Conservation (phyloP, 768 basidiomycete species). For the Kockovaella imperatae region DNA sequence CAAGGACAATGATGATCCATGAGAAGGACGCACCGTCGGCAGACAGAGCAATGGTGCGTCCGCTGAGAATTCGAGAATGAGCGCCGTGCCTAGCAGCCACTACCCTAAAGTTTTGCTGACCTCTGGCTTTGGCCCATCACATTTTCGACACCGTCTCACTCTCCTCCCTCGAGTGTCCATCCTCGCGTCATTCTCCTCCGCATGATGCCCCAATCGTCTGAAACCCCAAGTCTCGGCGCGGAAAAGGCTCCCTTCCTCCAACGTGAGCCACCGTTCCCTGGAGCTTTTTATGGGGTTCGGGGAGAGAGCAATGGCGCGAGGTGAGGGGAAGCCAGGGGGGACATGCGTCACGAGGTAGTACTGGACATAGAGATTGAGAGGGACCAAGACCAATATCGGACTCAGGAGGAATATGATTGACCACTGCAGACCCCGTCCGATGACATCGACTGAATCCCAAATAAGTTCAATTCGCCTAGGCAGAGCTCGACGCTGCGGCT, state of each 20-base stretch:
- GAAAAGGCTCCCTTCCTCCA: slow-evolving; percentile 50
- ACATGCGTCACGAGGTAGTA: slow-evolving; percentile 80
- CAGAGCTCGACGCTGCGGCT: not conserved
- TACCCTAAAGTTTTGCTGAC: slow-evolving; percentile 56
- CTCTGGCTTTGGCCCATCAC: slow-evolving; percentile 65
- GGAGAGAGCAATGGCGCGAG: slow-evolving; percentile 14
- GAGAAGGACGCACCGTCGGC: slow-evolving; percentile 70
- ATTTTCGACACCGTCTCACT: slow-evolving; percentile 60
- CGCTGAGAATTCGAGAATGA: slow-evolving; percentile 51
- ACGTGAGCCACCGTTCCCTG: slow-evolving; percentile 27
- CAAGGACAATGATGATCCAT: slow-evolving; percentile 48
- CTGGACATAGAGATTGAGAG: slow-evolving; percentile 66
- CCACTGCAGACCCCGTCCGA: slow-evolving; percentile 59
- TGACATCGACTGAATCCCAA: slow-evolving; percentile 59
- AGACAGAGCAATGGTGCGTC: slow-evolving; percentile 86
- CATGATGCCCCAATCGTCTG: slow-evolving; percentile 2
- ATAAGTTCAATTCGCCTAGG: not conserved
- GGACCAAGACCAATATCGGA: slow-evolving; percentile 66
- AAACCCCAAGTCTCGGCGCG: slow-evolving; percentile 44
- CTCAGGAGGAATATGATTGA: slow-evolving; percentile 51
- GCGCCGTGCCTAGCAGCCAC: slow-evolving; percentile 1
- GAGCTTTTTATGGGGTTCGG: slow-evolving; percentile 3
- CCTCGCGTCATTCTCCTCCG: not conserved
- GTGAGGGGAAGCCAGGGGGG: slow-evolving; percentile 62
- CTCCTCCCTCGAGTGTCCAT: slow-evolving; percentile 45